Base-by-base conservation (phyloP, 257 asterid species). In the Osmanthus fragrans region DNA sequence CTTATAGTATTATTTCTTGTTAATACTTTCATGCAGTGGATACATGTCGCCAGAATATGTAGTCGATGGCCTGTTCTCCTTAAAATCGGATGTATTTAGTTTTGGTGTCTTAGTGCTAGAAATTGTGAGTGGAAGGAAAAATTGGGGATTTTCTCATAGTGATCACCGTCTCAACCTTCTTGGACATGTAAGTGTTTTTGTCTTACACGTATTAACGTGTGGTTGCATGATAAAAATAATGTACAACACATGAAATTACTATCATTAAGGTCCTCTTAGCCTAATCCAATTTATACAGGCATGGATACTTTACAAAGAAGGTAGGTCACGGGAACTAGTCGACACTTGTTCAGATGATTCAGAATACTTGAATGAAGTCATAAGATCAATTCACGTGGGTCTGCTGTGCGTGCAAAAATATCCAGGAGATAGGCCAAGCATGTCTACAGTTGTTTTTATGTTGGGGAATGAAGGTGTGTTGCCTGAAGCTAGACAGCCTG, bases 61-160 rank as follows among this genome's bases (percentile, higher is more conserved):
- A 11, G 66, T 77, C 0, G 85, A 81, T 0, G 87, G 89, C 36
- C 30, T 51, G 2, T 82, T 72, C 73, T 83, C 89, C 0, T 73
- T 78, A 54, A 80, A 85, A 74, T 85, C 82, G 8, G 87, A 83
- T 18, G 81, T 85, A 3, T 85, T 77, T n/a, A 85, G 89, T 77
- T 80, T 74, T 10, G 42, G 42, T 8, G 42, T 37, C 10, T 37
- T 8, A 37, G 42, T 37, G 42, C 12, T 37, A 37, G 42, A 37
- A 37, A 37, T 37, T 37, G 42, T 37, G 12, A 37, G 12, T 2
- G 42, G 42, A 8, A 37, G 10, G 42, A 37, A 37, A 37, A 37
- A 37, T 11, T 37, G 42, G 42, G 42, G 42, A 37, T 37, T 37
- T 37, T 37, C 42, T 37, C 42, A 37, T 37, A 37, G 11, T 37